Conservation (phyloP, 805 yeast genomes). For the Candida tibetensis region DNA sequence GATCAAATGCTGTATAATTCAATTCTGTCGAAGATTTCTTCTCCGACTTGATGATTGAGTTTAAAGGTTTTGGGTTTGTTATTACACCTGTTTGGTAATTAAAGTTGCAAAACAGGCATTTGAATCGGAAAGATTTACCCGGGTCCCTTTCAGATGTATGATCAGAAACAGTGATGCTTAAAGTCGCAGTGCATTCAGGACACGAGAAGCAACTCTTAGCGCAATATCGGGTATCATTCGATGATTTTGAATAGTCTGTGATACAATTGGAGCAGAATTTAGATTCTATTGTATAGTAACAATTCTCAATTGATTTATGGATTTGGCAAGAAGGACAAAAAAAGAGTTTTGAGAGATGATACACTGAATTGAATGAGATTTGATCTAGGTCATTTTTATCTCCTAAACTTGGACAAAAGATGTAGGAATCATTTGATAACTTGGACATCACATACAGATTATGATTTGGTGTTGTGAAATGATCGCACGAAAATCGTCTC, state of each 20-base stretch:
- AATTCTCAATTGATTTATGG: conserved; percentile 27
- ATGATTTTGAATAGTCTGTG: conserved; percentile 28
- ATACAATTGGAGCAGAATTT: conserved; percentile 40
- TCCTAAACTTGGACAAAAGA: conserved; percentile 18
- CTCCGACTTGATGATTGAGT: conserved; percentile 21
- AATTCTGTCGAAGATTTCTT: background rate
- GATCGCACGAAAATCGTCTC: too few relatives aligned
- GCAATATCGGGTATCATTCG: conserved; percentile 23
- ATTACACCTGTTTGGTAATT: conserved; percentile 34
- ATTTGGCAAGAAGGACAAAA: conserved; percentile 39
- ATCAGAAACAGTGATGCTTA: conserved; percentile 22
- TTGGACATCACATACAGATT: too few relatives aligned
- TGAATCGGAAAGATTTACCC: conserved; percentile 38
- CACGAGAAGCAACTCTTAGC: conserved; percentile 40
- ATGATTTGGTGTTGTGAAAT: too few relatives aligned
- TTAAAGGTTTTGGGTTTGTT: conserved; percentile 41
- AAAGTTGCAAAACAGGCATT: conserved; percentile 37
- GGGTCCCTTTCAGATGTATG: conserved; percentile 6
- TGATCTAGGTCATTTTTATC: conserved; percentile 6
- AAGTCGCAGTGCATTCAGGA: conserved; percentile 31
- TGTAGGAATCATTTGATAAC: conserved; percentile 19
- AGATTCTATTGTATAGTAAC: conserved; percentile 20
- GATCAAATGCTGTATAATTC: background rate
- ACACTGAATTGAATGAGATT: conserved; percentile 8
- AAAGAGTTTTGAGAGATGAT: conserved; percentile 23